phyloP scores from a whole-genome alignment of 169 alveolate species.

The Miamiensis avidus region DNA sequence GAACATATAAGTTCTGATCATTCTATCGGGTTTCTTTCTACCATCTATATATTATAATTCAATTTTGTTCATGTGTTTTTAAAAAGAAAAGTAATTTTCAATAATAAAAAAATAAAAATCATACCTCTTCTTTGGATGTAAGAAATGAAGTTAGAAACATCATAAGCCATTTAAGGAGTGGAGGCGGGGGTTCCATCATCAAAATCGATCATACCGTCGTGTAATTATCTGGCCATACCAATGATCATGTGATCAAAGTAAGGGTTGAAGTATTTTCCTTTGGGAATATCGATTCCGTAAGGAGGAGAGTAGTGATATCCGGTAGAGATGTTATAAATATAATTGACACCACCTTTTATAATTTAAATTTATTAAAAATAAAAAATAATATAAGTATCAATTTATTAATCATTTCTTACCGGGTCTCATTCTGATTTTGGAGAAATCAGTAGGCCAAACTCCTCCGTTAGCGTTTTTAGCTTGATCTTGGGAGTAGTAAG shows the following conservation, averaged over 20 bases:
- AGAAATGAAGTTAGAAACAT: slow-evolving; percentile 77
- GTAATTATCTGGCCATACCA: slow-evolving; percentile 97
- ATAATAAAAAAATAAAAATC: no score
- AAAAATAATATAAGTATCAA: no score
- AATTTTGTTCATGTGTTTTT: no score
- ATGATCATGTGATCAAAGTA: slow-evolving; percentile 96
- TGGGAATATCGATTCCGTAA: slow-evolving; percentile 94
- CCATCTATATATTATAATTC: slow-evolving; percentile 9
- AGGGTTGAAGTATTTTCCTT: slow-evolving; percentile 94
- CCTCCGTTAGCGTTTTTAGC: slow-evolving; percentile 97
- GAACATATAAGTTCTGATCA: slow-evolving; percentile 47
- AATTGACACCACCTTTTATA: slow-evolving; percentile 72
- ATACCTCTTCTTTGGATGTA: slow-evolving; percentile 54
- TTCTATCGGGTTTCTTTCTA: slow-evolving; percentile 39
- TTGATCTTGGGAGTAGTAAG: slow-evolving; percentile 78
- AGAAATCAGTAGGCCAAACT: slow-evolving; percentile 95
- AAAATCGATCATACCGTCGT: slow-evolving; percentile 96
- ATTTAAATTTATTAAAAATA: neutral
- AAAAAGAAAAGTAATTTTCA: neutral
- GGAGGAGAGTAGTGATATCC: slow-evolving; percentile 96
- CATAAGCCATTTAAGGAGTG: slow-evolving; percentile 96
- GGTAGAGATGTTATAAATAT: slow-evolving; percentile 92
- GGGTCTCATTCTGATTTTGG: slow-evolving; percentile 83
- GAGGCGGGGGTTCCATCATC: slow-evolving; percentile 98
- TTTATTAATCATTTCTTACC: slow-evolving; percentile 6